Percentiles rank a stretch among this genome's conserved stretches.
These are phyloP conservation scores for Metschnikowia shivogae DNA, from an alignment of 805 yeast species.

Conservation along the genomic window DNA sequence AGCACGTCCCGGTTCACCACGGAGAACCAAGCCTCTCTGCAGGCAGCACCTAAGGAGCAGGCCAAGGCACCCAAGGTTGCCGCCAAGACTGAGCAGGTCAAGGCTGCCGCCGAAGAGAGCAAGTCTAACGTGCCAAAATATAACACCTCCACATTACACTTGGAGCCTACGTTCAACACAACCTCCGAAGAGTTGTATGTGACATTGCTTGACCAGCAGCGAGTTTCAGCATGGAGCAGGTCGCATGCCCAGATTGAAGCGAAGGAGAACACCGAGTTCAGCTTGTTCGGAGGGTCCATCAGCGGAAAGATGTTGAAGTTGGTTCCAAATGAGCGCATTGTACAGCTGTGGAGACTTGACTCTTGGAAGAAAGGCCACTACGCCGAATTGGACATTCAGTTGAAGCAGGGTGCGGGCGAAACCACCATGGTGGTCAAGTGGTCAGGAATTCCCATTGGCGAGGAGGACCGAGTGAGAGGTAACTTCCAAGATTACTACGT, in stretches of 20 bases:
- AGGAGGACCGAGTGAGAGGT: conserved; percentile 79
- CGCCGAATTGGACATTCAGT: conserved; percentile 61
- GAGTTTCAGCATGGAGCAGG: conserved; percentile 90
- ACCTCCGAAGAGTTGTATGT: conserved; percentile 80
- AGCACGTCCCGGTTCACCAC: conserved; percentile 40
- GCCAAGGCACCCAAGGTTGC: conserved; percentile 3
- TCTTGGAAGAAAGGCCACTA: conserved; percentile 87
- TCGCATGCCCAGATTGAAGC: conserved; percentile 56
- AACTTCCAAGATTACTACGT: conserved; percentile 90
- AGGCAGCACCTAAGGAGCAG: conserved; percentile 2
- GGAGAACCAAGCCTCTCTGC: conserved; percentile 42
- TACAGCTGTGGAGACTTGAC: conserved; percentile 79
- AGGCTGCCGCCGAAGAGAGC: conserved; percentile 6
- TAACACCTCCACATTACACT: conserved; percentile 74
- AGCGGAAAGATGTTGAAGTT: conserved; percentile 63
- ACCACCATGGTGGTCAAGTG: conserved; percentile 76
- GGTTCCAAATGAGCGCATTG: conserved; percentile 55
- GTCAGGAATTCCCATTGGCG: conserved; percentile 91
- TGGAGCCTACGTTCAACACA: conserved; percentile 79
- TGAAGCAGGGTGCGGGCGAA: conserved; percentile 78
- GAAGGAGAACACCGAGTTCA: conserved; percentile 57
- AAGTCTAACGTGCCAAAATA: conserved; percentile 48
- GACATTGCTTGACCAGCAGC: conserved; percentile 69
- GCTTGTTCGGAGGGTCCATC: conserved; percentile 84
- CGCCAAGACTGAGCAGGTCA: conserved; percentile 6